Evolutionary conservation across 139 green algal genomes (phyloP), one percentile per base, ranked within the genome.

Genomic region (Marvania coccoides): DNA sequence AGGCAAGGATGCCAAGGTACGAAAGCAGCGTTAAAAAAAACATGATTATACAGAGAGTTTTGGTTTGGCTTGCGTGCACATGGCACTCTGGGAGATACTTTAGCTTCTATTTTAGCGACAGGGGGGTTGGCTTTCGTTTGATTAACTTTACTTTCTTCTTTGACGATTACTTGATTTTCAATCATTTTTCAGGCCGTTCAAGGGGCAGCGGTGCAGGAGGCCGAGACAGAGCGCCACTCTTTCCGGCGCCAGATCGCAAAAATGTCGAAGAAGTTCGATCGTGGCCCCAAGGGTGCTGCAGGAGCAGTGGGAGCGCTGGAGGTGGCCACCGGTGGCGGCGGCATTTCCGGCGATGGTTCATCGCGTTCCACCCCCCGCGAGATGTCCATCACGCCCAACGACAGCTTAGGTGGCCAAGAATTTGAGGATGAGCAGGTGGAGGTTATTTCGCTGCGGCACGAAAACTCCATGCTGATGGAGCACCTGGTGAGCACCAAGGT

Each of bases 381-480:
- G 29, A 12, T 26, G 29, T 7, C 47, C 47, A 7, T 57, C 47
- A 10, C 47, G 26, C 8, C 29, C 26, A 26, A 8, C 10, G 29
- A 46, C 47, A 57, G 29, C 29, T 26, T 8, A 46, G 9, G 47
- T 46, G 8, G 5, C 31, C 47, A 23, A 60, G 14, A 33, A 69
- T 36, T 26, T 15, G 58, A 69, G 3, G 61, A 67, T 56, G 3
- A 24, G 0, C 39, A 72, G 56, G 38, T 70, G 36, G 58, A 76
- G 64, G 61, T 58, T 38, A 24, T 48, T 24, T 23, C 37, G 24
- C 54, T 85, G 58, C 66, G 73, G 24, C 64, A 82, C 35, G 80
- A 86, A 65, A 82, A 74, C 56, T 67, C 74, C 53, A 66, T 77
- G 42, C 65, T 86, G 29, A 86, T 86, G 80, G 77, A 86, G 13